Conservation (phyloP, 257 asterid species). For the Primulina eburnea region DNA sequence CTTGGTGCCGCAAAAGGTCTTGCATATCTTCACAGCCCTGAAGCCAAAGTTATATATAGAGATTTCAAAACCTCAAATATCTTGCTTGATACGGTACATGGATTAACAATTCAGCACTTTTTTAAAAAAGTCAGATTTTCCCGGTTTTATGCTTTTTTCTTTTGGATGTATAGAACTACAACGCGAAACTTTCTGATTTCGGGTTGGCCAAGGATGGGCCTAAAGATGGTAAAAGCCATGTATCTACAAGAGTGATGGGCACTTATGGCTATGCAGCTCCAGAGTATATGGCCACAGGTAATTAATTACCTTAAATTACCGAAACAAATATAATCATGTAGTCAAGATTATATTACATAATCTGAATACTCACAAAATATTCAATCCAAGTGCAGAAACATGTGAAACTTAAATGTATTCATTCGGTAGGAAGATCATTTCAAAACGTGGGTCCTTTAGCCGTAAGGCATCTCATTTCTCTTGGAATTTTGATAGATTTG, state of each 20-base stretch:
- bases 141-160: constrained; percentile 10
- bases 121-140: neutral
- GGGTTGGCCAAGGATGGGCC: constrained; percentile 79
- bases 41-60: constrained; percentile 62
- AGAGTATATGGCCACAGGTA: constrained; percentile 80
- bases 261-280: constrained; percentile 81
- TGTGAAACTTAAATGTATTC: neutral
- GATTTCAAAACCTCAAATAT: constrained; percentile 69
- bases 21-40: constrained; percentile 66
- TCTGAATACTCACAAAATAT: neutral
- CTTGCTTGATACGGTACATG: constrained; percentile 54
- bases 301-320: neutral
- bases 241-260: constrained; percentile 72
- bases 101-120: neutral
- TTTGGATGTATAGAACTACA: constrained; percentile 43
- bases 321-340: neutral
- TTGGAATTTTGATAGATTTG: neutral
- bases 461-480: neutral
- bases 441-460: neutral
- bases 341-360: too few relatives aligned
- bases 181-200: constrained; percentile 72
- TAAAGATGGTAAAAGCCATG: constrained; percentile 67
- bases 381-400: neutral
- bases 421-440: too few relatives aligned
- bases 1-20: constrained; percentile 73